Evolutionary conservation across 352 stramenopile genomes (phyloP), one percentile per base, ranked within the genome.

Genomic region (Phytophthora ramorum): DNA sequence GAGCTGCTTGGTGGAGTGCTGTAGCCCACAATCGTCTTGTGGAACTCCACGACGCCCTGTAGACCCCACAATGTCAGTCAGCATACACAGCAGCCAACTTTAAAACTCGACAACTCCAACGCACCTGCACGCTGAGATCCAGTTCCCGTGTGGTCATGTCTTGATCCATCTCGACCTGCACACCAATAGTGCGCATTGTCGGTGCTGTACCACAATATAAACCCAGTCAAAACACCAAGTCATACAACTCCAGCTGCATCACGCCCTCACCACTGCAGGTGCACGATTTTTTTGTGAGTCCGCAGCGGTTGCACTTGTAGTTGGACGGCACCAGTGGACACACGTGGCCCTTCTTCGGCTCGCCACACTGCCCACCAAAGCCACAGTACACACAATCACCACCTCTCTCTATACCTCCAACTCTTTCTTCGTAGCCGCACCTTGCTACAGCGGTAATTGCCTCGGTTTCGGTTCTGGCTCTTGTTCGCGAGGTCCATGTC

Each of bases 401-500:
- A 26, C 32, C 14, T 32, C 26, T 49, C 34, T 45, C 35, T 16
- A 28, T 19, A 30, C 16, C 22, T 40, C 30, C 16, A 19, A n/a
- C 49, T 12, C 49, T 35, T 10, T 20, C 35, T 51, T 2, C 35
- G 9, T 10, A n/a, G 34, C 24, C 46, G 19, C 45, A 90, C 85
- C 81, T 93, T 93, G 70, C 83, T 93, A 71, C 87, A 95, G 28
- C 87, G 83, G 53, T 95, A 95, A 69, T 95, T 95, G 68, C 87
- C 87, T 48, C 87, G 87, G 62, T 95, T 93, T 22, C 85, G 68
- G 67, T 92, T 92, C 73, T 90, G 73, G 50, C 83, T 84, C 70
- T 91, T 91, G 35, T 60, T 63, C 4, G 65, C 49, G 3, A 82
- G 63, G 12, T 93, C 85, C 14, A 60, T 75, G 19, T 91, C 79